phyloP scores from a whole-genome alignment of 2,329 filamentous ascomycete species.

The Bimuria novae-zelandiae region DNA sequence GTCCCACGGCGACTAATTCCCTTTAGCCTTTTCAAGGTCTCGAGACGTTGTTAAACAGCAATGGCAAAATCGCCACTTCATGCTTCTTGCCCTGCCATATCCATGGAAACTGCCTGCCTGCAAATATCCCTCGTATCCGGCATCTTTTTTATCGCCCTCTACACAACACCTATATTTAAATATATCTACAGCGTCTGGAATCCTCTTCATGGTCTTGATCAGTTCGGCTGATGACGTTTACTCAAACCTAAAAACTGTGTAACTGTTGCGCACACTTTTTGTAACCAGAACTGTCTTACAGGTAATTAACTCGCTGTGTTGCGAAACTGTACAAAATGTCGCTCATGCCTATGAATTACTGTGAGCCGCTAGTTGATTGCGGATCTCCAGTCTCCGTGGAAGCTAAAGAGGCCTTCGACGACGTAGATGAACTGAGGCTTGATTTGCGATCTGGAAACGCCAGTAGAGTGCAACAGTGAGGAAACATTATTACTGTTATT shows the following conservation, averaged over 20 bases:
- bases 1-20: too few relatives aligned
- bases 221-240: not conserved
- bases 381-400: too few relatives aligned
- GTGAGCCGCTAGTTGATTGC: too few relatives aligned
- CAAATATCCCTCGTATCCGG: not conserved
- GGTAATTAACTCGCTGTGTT: slow-evolving; percentile 1
- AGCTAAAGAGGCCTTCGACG: too few relatives aligned
- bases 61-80: not conserved
- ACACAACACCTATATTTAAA: not conserved
- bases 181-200: not conserved
- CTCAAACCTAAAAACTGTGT: not conserved
- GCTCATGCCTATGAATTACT: slow-evolving; percentile 2
- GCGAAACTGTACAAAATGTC: too few relatives aligned
- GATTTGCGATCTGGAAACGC: too few relatives aligned
- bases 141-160: not conserved
- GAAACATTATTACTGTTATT: too few relatives aligned
- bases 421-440: too few relatives aligned
- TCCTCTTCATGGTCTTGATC: not conserved
- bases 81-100: not conserved
- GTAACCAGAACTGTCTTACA: not conserved
- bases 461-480: too few relatives aligned
- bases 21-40: too few relatives aligned
- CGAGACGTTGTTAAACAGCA: too few relatives aligned
- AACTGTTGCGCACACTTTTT: not conserved
- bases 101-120: slow-evolving; percentile 4